A percentile compares a stretch with the other conserved stretches of the same genome.
Evolutionary conservation across 2,329 filamentous ascomycete genomes (phyloP).

Genomic region (Periconia digitata): DNA sequence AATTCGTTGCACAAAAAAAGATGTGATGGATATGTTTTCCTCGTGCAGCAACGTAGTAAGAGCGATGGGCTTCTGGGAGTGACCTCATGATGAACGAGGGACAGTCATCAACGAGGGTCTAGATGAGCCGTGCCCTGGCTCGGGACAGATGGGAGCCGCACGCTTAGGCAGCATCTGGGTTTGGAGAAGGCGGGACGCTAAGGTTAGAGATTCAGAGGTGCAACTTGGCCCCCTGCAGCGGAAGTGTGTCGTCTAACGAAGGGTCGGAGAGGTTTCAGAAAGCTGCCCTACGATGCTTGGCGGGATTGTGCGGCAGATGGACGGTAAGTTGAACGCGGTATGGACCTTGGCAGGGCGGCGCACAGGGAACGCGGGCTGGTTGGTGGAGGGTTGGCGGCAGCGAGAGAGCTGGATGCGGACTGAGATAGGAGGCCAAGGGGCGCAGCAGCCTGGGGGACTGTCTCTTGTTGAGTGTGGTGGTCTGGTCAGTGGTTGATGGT

Average conservation of each 20-base stretch:
- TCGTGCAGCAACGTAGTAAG: background rate
- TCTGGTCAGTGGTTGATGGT: too few relatives aligned
- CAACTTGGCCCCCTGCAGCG: constrained; percentile 35
- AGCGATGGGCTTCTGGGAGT: background rate
- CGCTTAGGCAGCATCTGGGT: constrained; percentile 14
- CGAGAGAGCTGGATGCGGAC: background rate
- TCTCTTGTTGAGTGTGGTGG: background rate
- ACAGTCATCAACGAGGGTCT: background rate
- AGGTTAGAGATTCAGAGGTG: constrained; percentile 39
- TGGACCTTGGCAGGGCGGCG: background rate
- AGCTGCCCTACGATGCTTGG: constrained; percentile 27
- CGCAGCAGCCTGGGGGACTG: background rate
- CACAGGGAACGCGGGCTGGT: constrained; percentile 1
- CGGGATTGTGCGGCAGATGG: constrained; percentile 9
- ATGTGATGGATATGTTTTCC: too few relatives aligned
- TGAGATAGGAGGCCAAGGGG: background rate
- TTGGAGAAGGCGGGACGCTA: constrained; percentile 27
- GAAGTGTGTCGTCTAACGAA: constrained; percentile 16
- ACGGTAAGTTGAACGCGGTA: background rate
- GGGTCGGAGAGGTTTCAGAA: constrained; percentile 33
- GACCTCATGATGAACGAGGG: background rate
- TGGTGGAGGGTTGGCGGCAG: constrained; percentile 3
- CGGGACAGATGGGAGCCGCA: constrained; percentile 27
- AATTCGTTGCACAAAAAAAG: too few relatives aligned
- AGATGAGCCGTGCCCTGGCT: constrained; percentile 4